Percentiles rank a stretch among this genome's conserved stretches.
Conservation (phyloP, 2,329 filamentous ascomycete genomes). For the Keithomyces neogunnii region DNA sequence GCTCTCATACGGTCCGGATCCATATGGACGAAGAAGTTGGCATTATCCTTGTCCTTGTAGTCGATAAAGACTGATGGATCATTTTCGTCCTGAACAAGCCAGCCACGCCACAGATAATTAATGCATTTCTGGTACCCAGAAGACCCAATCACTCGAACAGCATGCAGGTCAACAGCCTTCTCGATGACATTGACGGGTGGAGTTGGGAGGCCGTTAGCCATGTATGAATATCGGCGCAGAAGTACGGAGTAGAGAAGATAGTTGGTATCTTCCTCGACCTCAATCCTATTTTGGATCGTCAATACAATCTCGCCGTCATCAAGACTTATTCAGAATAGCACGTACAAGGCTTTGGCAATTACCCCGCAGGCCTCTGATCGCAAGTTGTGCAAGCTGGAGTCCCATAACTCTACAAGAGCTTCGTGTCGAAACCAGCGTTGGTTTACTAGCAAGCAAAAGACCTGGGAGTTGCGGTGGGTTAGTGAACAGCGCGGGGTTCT, state of each 20-base stretch:
- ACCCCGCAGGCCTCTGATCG: slow-evolving; percentile 81
- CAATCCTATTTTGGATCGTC: slow-evolving; percentile 50
- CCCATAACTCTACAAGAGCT: slow-evolving; percentile 77
- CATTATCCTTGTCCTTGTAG: slow-evolving; percentile 75
- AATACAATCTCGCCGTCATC: not conserved
- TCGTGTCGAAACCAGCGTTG: slow-evolving; percentile 72
- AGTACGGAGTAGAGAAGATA: slow-evolving; percentile 76
- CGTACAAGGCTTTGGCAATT: slow-evolving; percentile 69
- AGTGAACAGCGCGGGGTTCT: not conserved
- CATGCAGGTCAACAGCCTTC: slow-evolving; percentile 87
- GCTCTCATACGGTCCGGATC: slow-evolving; percentile 92
- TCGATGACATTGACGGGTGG: slow-evolving; percentile 82
- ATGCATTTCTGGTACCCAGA: slow-evolving; percentile 96
- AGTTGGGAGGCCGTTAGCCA: slow-evolving; percentile 63
- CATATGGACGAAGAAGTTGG: slow-evolving; percentile 70
- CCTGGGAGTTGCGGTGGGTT: slow-evolving; percentile 15
- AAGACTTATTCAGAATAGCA: not conserved
- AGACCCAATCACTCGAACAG: slow-evolving; percentile 78
- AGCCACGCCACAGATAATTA: slow-evolving; percentile 85
- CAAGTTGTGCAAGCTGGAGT: slow-evolving; percentile 73
- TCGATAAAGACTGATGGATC: slow-evolving; percentile 85
- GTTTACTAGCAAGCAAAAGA: slow-evolving; percentile 71
- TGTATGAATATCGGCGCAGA: slow-evolving; percentile 79
- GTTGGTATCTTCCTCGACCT: slow-evolving; percentile 67
- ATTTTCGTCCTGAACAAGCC: slow-evolving; percentile 91